Evolutionary conservation across 371 early-diverging fungal genomes (phyloP), one percentile per base, ranked within the genome.

Genomic region (Lichtheimia ramosa): DNA sequence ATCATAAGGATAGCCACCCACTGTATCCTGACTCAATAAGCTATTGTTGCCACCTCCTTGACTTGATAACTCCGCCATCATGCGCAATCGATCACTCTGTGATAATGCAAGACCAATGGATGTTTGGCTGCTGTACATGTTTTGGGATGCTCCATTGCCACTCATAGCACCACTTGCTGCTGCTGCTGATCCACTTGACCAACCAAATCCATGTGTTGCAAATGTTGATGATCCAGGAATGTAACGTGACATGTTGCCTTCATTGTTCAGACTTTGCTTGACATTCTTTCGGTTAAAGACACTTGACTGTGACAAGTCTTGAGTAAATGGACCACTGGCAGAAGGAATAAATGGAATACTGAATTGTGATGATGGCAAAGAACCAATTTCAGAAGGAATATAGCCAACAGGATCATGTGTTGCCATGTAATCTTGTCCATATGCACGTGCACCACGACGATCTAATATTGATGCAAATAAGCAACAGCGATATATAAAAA

Each of bases 281-380:
- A 54, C 58, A 28, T 58, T 73, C 60, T 79, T 78, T 46, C 85
- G 68, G 42, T 73, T 70, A 28, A 74, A 74, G 43, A 84, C 69
- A 65, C 84, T 70, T 14, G 75, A 73, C 69, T 85, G 68, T 0
- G 83, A 85, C 43, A 86, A 61, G 63, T 90, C 90, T 68, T 90
- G 89, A 3, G 88, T 87, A 63, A 89, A 88, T 2, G 89, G 89
- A 1, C 83, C 85, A 63, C 83, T 84, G 3, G 86, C 83, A 12
- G 87, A 84, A 27, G 83, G 85, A 42, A 80, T 73, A 54, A 82
- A 84, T 0, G 85, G 85, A 66, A 89, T 80, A 28, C 83, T 83
- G 63, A 83, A 84, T 55, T 85, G 87, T 6, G 83, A 77, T 24
- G 74, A 76, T 1, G 83, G 78, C 24, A 79, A 62, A 14, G 81